Evolutionary conservation across 2,329 filamentous ascomycete species (phyloP), one percentile per base, ranked within the genome.

Genomic region (Stachybotrys echinatus): DNA sequence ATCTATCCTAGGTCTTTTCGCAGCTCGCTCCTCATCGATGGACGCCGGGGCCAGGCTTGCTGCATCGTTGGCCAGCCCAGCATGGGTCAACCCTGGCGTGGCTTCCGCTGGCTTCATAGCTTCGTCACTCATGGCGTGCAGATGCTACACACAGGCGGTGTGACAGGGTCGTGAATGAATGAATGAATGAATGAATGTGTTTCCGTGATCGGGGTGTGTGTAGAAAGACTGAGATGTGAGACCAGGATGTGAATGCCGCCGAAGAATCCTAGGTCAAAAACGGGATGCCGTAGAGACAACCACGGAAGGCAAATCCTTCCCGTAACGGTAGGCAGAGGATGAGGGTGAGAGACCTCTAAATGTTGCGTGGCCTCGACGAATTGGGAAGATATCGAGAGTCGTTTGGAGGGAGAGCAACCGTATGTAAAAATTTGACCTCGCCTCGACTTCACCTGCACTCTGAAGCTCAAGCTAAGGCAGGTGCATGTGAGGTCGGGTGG

Each of bases 1-100:
- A 23, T 79, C 74, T 47, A 80, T 63, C 67, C 80, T 87, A 56
- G 78, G 71, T 60, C 81, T 77, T 70, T 88, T 88, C 47, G 77
- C 67, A 38, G 79, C 74, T 51, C 76, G 74, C 56, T 71, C 69
- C 46, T 62, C 54, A 18, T 43, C 48, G 6, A 44, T 31, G 12
- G 38, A 17, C 19, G 19, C 39, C 3, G 14, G 14, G 19, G 45
- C 42, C 17, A 52, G n/a, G 39, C 47, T 52, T 34, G 51, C 51
- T 22, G 49, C 51, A 34, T 52, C 47, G 6, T 44, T 17, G n/a
- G 47, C 43, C 38, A 52, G 21, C 38, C 22, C 43, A 14, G 21
- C 45, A 27, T 50, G 50, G 38, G 3, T 14, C 10, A 49, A 23
- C 38, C 48, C 54, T 48, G 31, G 60, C 52, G 47, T 53, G 50